These are phyloP conservation scores for Gillenia trifoliata DNA, from an alignment of 306 rosid species.

Conservation along the genomic window DNA sequence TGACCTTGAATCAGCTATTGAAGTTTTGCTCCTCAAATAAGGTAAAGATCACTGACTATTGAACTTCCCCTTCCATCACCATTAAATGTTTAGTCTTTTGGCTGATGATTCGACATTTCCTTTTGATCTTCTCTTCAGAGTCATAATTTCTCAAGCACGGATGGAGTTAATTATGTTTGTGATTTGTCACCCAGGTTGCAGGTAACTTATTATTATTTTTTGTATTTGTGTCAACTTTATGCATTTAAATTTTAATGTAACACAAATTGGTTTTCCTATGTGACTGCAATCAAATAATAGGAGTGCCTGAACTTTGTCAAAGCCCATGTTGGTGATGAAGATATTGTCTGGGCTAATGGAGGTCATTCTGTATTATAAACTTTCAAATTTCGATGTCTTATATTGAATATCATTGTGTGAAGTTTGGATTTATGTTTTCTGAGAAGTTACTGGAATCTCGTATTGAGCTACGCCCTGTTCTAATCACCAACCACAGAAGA, in stretches of 20 bases:
- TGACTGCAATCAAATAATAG: conserved; percentile 15
- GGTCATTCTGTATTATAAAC: conserved; percentile 9
- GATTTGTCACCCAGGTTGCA: conserved; percentile 24
- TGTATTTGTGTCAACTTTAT: conserved; percentile 4
- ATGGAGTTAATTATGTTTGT: conserved; percentile 3
- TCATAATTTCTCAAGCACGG: neutral
- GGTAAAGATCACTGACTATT: conserved; percentile 12
- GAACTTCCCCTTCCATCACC: neutral
- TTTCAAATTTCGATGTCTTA: neutral
- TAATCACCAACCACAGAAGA: conserved; percentile 15
- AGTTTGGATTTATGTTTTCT: conserved; percentile 1
- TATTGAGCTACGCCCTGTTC: conserved; percentile 20
- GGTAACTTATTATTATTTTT: conserved; percentile 14
- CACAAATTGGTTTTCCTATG: neutral
- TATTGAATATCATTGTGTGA: conserved; percentile 3
- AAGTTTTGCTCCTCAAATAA: conserved; percentile 20
- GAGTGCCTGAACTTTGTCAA: conserved; percentile 28
- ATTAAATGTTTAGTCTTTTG: neutral
- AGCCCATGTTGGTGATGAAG: conserved; percentile 30
- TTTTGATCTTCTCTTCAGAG: conserved; percentile 17
- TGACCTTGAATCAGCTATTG: conserved; percentile 31
- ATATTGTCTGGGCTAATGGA: conserved; percentile 21
- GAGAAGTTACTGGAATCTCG: conserved; percentile 32
- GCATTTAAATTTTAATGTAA: neutral
- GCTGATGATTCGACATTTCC: neutral